Base-by-base conservation (phyloP, 768 basidiomycete species). In the Pisolithus sp. region DNA sequence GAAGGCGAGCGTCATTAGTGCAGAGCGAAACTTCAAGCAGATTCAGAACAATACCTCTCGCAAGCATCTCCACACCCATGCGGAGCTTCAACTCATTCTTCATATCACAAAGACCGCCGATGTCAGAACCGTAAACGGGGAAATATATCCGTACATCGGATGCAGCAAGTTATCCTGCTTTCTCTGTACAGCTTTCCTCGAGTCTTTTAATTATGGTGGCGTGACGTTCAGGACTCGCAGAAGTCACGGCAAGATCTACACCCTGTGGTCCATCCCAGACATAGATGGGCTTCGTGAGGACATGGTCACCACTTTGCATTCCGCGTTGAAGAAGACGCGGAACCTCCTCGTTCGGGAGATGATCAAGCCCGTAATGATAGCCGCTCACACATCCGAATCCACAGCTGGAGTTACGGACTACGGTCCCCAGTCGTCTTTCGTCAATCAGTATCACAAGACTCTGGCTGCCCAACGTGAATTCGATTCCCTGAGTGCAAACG, bases 141-240 rank as follows among this genome's bases (percentile, higher is more conserved):
- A 49, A 21, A 41, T 42, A 15, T 49, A 28, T 18, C 49, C 49
- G 17, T 49, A 49, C 40, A 40, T 49, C n/a, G 49, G 49, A 31
- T 49, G 49, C 24, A 49, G 49, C 40, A 49, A 49, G 26, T 31
- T 49, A n/a, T 41, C 38, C n/a, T 49, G 49, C 23, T 49, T 49
- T 40, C 49, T 49, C 5, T 49, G 49, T 28, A 20, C 38, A 26
- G 21, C 38, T 49, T 49, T 49, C 28, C 38, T 49, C 13, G 26
- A 49, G 38, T 49, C 28, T 8, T 49, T 41, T 49, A 40, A 31
- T 12, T 10, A 8, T 18, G 17, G 13, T 17, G 49, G 26, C 9
- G 24, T 15, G 42, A 5, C 28, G 30, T 49, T 49, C 38, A 49
- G 38, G 40, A 49, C 49, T 12, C 37, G 49, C 7, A 40, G 49